These are phyloP conservation scores for Daldinia sp. DNA, from an alignment of 2,329 filamentous ascomycete species.

Conservation along the genomic window DNA sequence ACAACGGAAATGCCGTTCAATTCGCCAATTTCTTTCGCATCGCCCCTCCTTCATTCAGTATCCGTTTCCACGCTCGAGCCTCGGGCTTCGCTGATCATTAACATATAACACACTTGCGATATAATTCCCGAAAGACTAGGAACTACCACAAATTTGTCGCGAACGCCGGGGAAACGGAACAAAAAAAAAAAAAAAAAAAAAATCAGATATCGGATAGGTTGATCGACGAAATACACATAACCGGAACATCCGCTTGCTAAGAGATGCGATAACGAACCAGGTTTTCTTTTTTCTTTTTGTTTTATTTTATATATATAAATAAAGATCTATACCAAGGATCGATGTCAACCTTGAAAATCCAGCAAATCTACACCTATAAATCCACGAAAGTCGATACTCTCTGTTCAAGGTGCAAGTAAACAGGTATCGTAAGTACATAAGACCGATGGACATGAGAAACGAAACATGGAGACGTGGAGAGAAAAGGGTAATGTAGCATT, in stretches of 20 bases:
- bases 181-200: too few species aligned
- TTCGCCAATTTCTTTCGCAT: conserved; percentile 25
- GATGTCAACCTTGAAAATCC: neutral
- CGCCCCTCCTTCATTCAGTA: neutral
- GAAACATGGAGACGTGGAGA: neutral
- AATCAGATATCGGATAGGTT: conserved; percentile 1
- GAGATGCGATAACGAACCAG: neutral
- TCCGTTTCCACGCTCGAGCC: conserved; percentile 31
- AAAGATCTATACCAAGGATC: neutral
- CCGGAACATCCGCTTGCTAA: neutral
- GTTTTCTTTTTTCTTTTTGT: too few species aligned
- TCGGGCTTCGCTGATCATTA: conserved; percentile 19
- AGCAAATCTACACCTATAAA: neutral
- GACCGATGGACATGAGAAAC: neutral
- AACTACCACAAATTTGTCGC: conserved; percentile 1
- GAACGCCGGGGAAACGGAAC: conserved; percentile 15
- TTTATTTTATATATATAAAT: too few species aligned
- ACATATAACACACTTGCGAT: conserved; percentile 22
- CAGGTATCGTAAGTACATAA: neutral
- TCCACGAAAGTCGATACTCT: neutral
- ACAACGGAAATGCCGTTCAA: conserved; percentile 16
- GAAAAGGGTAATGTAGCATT: conserved; percentile 11
- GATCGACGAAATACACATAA: conserved; percentile 12
- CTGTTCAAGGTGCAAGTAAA: neutral
- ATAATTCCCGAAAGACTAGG: conserved; percentile 31